A percentile compares a stretch with the other conserved stretches of the same genome.
Conservation (phyloP, 768 basidiomycete species). For the Tubosaeta sp. region DNA sequence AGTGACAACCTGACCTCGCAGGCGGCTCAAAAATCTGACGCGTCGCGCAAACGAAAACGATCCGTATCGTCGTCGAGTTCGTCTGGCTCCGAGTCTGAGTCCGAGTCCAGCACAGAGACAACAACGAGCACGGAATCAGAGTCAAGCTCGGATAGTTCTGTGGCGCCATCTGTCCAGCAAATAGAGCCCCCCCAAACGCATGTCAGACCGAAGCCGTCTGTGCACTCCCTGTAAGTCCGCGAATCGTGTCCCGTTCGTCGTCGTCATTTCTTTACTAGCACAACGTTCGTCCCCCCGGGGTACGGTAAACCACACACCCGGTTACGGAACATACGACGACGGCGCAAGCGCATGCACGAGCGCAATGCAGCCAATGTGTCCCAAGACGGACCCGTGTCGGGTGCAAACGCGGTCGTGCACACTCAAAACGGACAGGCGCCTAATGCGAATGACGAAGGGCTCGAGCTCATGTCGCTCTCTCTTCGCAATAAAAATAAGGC, state of each 20-base stretch:
- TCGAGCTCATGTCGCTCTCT: conserved; percentile 39
- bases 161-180: not conserved
- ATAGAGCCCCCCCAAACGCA: conserved; percentile 13
- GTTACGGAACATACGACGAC: conserved; percentile 53
- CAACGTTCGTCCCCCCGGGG: conserved; percentile 48
- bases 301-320: conserved; percentile 55
- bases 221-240: conserved; percentile 1
- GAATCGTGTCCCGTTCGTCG: conserved; percentile 4
- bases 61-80: conserved; percentile 8
- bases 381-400: conserved; percentile 31
- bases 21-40: not conserved
- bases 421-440: not conserved
- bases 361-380: conserved; percentile 11
- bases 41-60: not conserved
- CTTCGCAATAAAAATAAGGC: conserved; percentile 74
- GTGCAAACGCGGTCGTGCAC: conserved; percentile 36
- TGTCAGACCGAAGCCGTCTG: conserved; percentile 4
- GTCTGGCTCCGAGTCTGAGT: conserved; percentile 13
- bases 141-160: conserved; percentile 13
- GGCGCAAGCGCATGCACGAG: conserved; percentile 37
- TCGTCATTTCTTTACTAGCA: conserved; percentile 3
- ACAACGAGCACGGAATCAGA: conserved; percentile 12
- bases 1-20: too few species aligned
- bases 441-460: conserved; percentile 17
- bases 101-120: conserved; percentile 10